Percentiles rank a stretch among this genome's conserved stretches.
Conservation (phyloP, 495 filamentous ascomycete species). For the Talaromyces ruber region DNA sequence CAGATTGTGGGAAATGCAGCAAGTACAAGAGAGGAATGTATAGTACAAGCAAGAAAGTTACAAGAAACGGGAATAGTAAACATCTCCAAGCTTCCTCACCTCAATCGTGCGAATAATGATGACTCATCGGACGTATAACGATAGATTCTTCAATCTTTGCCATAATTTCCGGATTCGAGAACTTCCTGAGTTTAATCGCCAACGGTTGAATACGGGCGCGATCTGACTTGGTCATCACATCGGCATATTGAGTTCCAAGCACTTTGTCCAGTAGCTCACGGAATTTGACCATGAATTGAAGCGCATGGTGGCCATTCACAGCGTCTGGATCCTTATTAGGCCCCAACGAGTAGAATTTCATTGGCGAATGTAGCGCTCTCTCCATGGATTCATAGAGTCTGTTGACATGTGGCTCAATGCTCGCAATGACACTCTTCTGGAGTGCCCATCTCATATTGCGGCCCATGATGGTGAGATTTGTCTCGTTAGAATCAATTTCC, state of each 20-base stretch:
- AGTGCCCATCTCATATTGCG: slow-evolving; percentile 21
- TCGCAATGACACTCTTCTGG: slow-evolving; percentile 12
- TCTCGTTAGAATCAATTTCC: slow-evolving; percentile 4
- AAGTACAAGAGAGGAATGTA: not conserved
- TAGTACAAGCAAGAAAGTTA: not conserved
- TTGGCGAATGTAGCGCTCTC: not conserved
- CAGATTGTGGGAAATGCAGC: not conserved
- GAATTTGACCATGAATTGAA: slow-evolving; percentile 18
- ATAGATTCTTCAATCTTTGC: slow-evolving; percentile 9
- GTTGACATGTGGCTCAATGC: slow-evolving; percentile 19
- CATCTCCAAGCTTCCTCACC: not conserved
- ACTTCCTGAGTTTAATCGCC: slow-evolving; percentile 21
- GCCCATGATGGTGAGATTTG: slow-evolving; percentile 14
- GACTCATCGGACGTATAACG: not conserved
- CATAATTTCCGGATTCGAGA: slow-evolving; percentile 17
- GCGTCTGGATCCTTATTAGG: not conserved
- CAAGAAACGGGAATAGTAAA: not conserved
- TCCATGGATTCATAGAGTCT: slow-evolving; percentile 24
- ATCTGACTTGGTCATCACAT: slow-evolving; percentile 17
- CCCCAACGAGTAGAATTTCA: not conserved
- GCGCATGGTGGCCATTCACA: slow-evolving; percentile 9
- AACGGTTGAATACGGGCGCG: slow-evolving; percentile 15
- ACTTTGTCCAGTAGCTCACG: slow-evolving; percentile 22
- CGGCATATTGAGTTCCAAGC: slow-evolving; percentile 16
- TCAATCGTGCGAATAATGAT: slow-evolving; percentile 1